Conservation (phyloP, 2,329 filamentous ascomycete genomes). For the Sclerotinia borealis region DNA sequence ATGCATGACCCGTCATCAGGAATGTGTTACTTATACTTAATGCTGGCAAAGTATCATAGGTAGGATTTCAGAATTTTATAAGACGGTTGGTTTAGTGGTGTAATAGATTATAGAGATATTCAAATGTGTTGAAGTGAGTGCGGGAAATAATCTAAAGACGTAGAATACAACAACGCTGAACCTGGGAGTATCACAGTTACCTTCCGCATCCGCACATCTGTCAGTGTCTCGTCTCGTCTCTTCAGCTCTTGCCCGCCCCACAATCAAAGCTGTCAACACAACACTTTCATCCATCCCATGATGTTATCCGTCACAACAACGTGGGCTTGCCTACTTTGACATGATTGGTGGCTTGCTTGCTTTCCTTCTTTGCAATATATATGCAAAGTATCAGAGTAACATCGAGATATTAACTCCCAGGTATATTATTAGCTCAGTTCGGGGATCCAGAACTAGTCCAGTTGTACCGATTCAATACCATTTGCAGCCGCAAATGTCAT, state of each 20-base stretch:
- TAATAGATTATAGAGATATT: not conserved
- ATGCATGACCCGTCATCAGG: not conserved
- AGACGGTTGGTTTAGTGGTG: not conserved
- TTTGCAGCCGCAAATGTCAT: conserved; percentile 1
- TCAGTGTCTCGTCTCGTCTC: not conserved
- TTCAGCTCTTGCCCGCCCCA: not conserved
- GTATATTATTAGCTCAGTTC: not conserved
- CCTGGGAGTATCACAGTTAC: not conserved
- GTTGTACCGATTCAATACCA: not conserved
- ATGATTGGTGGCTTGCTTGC: not conserved
- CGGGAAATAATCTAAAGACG: not conserved
- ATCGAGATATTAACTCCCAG: not conserved
- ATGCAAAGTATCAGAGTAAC: not conserved
- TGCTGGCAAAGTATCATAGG: not conserved
- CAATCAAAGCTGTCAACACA: not conserved
- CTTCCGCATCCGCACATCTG: not conserved
- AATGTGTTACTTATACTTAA: not conserved
- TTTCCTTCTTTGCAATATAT: not conserved
- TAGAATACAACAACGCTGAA: not conserved
- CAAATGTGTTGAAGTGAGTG: not conserved
- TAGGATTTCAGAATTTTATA: not conserved
- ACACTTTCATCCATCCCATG: not conserved
- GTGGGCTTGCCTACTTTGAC: not conserved
- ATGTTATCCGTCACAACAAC: not conserved
- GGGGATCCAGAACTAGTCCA: not conserved